Evolutionary conservation across 768 basidiomycete species (phyloP), one percentile per base, ranked within the genome.

Genomic region (Asterophora parasitica): DNA sequence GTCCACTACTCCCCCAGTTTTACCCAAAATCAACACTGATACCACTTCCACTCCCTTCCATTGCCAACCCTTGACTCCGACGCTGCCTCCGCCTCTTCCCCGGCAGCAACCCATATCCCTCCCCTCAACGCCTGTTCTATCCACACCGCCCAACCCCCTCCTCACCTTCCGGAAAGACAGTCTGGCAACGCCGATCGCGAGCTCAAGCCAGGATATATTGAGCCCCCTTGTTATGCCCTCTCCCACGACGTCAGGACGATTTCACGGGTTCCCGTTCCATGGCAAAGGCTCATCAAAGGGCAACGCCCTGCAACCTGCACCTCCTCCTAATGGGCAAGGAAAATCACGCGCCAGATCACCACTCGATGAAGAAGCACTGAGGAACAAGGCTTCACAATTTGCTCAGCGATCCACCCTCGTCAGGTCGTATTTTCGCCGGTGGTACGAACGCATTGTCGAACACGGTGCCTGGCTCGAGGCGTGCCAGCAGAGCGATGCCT

Each of bases 381-480:
- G 73, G 48, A 65, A 63, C 44, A 69, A 62, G 45, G 78, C 76
- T 6, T 41, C 69, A 13, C 58, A 58, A 3, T 82, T 82, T 57
- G 62, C 60, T 16, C 68, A 65, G 38, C 68, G 64, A 45, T 63
- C 72, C 20, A 49, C 58, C 17, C 45, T 72, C 23, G 70, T 82
- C 30, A 74, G 68, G 51, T 55, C 62, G 30, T 65, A 56, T 30
- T 78, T 80, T 49, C 56, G 57, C 36, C 59, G 50, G 31, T 85
- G 83, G 83, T 58, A 70, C 54, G 62, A 73, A 51, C 69, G 69
- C 38, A 53, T 72, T 7, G 63, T 63, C 1, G 75, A 77, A 28
- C 68, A 70, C 44, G 71, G 65, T 31, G 76, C 71, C n/a, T 87
- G 80, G 75, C 57, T 73, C 4, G 81, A 85, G 42, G 86, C 86